These are phyloP conservation scores for Castanopsis chinensis DNA, from an alignment of 306 rosid genomes.

Conservation along the genomic window DNA sequence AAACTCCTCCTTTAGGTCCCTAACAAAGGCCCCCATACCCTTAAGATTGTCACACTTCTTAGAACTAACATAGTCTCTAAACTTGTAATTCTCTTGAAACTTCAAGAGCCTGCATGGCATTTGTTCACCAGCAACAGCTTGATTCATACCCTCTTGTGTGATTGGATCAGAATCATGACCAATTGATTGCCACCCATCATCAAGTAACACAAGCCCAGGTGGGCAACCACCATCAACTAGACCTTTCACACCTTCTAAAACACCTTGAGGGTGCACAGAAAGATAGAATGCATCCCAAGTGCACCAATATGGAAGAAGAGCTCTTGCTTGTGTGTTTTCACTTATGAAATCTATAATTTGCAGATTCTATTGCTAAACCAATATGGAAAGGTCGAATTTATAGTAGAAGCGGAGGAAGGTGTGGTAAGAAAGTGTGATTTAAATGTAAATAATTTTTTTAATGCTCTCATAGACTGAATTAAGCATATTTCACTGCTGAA, in stretches of 20 bases:
- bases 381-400: slow-evolving; percentile 5
- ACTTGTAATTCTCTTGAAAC: slow-evolving; percentile 69
- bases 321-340: not conserved
- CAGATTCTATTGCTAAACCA: not conserved
- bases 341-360: slow-evolving; percentile 1
- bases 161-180: slow-evolving; percentile 63
- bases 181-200: slow-evolving; percentile 94
- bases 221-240: slow-evolving; percentile 81
- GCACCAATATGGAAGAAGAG: slow-evolving; percentile 59
- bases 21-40: slow-evolving; percentile 73
- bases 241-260: slow-evolving; percentile 58
- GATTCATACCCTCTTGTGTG: slow-evolving; percentile 66
- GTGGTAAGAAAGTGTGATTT: slow-evolving; percentile 20
- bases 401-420: slow-evolving; percentile 18
- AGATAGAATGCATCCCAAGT: slow-evolving; percentile 97
- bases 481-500: not conserved
- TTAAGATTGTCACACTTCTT: not conserved
- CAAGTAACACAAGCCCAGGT: slow-evolving; percentile 74
- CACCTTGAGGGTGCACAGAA: slow-evolving; percentile 78
- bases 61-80: slow-evolving; percentile 47
- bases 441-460: not conserved
- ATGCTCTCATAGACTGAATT: not conserved
- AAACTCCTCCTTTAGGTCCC: slow-evolving; percentile 62
- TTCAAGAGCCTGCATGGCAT: slow-evolving; percentile 87
- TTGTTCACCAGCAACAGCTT: slow-evolving; percentile 74